A percentile compares a stretch with the other conserved stretches of the same genome.
phyloP scores from a whole-genome alignment of 139 green algal genomes.

The Astrephomene gubernaculifera region DNA sequence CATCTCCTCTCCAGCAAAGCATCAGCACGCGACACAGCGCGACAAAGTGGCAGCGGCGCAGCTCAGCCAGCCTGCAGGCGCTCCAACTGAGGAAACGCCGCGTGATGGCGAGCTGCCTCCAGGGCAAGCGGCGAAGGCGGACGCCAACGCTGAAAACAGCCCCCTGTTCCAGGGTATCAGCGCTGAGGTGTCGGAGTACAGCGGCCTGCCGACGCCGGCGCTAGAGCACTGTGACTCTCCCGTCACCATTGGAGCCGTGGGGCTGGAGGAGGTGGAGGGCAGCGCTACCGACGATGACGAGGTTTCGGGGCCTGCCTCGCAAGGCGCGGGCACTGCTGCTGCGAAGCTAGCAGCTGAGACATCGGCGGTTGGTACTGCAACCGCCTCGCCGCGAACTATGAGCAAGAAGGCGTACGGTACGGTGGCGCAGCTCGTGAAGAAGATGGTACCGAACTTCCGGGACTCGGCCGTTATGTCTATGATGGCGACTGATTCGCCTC shows the following conservation, averaged over 20 bases:
- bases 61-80: background rate
- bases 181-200: background rate
- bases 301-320: too few species aligned
- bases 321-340: background rate
- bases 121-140: background rate
- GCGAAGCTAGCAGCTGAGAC: background rate
- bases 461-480: constrained; percentile 7
- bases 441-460: constrained; percentile 9
- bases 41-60: background rate
- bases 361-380: background rate
- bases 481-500: too few species aligned
- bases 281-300: too few species aligned
- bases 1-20: background rate
- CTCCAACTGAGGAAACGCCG: background rate
- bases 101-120: background rate
- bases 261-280: too few species aligned
- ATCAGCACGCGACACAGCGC: background rate
- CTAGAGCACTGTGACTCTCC: constrained; percentile 28
- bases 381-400: constrained; percentile 2
- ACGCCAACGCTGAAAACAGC: too few species aligned
- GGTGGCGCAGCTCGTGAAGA: constrained; percentile 9
- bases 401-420: constrained; percentile 27
- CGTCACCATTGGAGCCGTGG: background rate
- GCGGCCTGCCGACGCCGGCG: constrained; percentile 18
- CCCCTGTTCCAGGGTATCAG: background rate